A percentile compares a stretch with the other conserved stretches of the same genome.
Evolutionary conservation across 2,329 filamentous ascomycete species (phyloP).

Genomic region (Helotiales sp.): DNA sequence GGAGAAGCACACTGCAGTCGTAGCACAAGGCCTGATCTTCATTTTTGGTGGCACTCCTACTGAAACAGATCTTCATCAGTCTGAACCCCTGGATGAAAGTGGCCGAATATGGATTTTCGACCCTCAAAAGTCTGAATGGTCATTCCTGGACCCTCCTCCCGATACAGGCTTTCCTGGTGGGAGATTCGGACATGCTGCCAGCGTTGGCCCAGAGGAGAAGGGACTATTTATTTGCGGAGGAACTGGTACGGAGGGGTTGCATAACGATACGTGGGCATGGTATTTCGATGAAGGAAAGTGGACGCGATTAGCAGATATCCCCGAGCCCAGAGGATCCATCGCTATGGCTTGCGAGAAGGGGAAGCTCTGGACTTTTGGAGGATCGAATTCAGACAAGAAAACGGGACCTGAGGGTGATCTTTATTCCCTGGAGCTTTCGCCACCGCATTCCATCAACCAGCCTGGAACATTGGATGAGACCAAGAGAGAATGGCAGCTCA

Average conservation of each 20-base stretch:
- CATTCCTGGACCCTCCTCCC: background rate
- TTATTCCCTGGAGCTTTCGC: background rate
- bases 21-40: background rate
- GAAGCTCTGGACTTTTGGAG: background rate
- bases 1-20: background rate
- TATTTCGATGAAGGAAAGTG: background rate
- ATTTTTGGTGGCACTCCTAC: too few relatives aligned
- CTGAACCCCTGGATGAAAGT: background rate
- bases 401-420: background rate
- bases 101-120: background rate
- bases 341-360: background rate
- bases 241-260: background rate
- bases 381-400: background rate
- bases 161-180: background rate
- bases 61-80: too few relatives aligned
- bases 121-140: background rate
- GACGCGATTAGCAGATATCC: background rate
- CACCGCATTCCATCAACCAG: background rate
- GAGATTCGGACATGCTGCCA: background rate
- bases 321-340: background rate
- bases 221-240: background rate
- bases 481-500: background rate
- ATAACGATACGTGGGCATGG: background rate
- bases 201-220: background rate
- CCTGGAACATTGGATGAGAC: background rate